Evolutionary conservation across 129 eudicot species (phyloP).

Genomic region (Cynara cardunculus): DNA sequence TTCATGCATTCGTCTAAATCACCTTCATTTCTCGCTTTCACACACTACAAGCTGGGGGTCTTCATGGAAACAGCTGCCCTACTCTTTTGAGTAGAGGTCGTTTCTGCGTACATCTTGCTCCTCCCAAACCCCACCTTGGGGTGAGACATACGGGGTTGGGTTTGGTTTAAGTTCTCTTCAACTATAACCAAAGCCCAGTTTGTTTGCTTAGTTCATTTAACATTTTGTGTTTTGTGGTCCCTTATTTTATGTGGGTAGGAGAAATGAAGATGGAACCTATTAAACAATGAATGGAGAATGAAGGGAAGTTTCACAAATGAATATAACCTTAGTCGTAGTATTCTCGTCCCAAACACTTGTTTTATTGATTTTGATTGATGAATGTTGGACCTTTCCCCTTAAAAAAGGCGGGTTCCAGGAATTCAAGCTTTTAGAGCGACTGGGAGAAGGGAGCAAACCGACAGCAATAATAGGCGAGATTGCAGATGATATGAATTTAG

Average conservation of each 20-base stretch:
- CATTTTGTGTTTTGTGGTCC: not conserved
- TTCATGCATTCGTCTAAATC: not conserved
- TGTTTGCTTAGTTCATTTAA: not conserved
- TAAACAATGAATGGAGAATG: not conserved
- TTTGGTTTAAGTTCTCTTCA: not conserved
- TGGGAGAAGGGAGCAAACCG: slow-evolving; percentile 90
- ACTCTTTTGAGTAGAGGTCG: too few species aligned
- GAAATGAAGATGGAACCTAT: not conserved
- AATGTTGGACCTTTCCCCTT: not conserved
- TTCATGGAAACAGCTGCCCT: too few species aligned
- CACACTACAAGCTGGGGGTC: too few species aligned
- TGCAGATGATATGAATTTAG: slow-evolving; percentile 90
- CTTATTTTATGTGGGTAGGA: not conserved
- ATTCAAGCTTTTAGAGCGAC: slow-evolving; percentile 84
- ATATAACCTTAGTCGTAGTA: not conserved
- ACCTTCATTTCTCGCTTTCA: not conserved
- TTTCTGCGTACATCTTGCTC: too few species aligned
- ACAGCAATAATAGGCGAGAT: slow-evolving; percentile 94
- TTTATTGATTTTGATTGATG: not conserved
- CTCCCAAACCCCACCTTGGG: too few species aligned
- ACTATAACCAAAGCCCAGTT: not conserved
- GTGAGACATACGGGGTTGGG: too few species aligned
- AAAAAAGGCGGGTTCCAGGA: slow-evolving; percentile 81
- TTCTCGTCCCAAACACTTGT: not conserved
- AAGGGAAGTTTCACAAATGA: not conserved